Conservation (phyloP, 495 filamentous ascomycete genomes). For the Penicilliopsis zonata region DNA sequence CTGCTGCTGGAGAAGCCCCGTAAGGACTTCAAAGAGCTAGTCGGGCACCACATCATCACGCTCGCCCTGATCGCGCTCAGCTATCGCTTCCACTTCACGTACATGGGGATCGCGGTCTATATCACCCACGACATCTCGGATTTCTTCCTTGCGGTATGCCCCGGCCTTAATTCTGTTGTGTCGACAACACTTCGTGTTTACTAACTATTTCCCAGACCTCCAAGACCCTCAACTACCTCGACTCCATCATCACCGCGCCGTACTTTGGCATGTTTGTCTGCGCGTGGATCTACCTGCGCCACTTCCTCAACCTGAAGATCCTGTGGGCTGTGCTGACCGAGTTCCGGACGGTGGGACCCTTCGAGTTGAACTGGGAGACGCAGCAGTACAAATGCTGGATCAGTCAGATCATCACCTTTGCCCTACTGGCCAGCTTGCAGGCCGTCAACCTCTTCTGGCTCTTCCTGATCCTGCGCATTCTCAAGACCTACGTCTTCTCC, state of each 20-base stretch:
- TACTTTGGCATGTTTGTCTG: slow-evolving; percentile 78
- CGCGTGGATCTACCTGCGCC: slow-evolving; percentile 86
- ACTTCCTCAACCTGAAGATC: slow-evolving; percentile 83
- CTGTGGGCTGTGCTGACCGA: slow-evolving; percentile 75
- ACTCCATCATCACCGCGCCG: slow-evolving; percentile 59
- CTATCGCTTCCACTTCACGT: slow-evolving; percentile 97
- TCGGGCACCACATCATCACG: slow-evolving; percentile 88
- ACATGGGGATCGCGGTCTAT: slow-evolving; percentile 94
- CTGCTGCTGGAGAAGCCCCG: slow-evolving; percentile 88
- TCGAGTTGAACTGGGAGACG: slow-evolving; percentile 73
- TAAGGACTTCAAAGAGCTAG: slow-evolving; percentile 93
- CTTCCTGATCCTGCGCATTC: slow-evolving; percentile 66
- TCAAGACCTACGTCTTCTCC: slow-evolving; percentile 43
- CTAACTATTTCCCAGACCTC: slow-evolving; percentile 50
- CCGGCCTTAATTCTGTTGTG: background rate
- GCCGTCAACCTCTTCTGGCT: slow-evolving; percentile 82
- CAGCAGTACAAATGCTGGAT: slow-evolving; percentile 75
- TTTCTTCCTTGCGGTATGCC: slow-evolving; percentile 87
- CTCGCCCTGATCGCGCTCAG: slow-evolving; percentile 76
- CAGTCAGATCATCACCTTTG: slow-evolving; percentile 60
- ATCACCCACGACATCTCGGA: slow-evolving; percentile 94
- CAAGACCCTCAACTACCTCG: slow-evolving; percentile 88
- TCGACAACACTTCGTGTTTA: slow-evolving; percentile 2
- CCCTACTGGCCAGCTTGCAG: slow-evolving; percentile 61
- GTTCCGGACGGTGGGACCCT: slow-evolving; percentile 82